Conservation (phyloP, 2,329 filamentous ascomycete genomes). For the Fusarium foetens region DNA sequence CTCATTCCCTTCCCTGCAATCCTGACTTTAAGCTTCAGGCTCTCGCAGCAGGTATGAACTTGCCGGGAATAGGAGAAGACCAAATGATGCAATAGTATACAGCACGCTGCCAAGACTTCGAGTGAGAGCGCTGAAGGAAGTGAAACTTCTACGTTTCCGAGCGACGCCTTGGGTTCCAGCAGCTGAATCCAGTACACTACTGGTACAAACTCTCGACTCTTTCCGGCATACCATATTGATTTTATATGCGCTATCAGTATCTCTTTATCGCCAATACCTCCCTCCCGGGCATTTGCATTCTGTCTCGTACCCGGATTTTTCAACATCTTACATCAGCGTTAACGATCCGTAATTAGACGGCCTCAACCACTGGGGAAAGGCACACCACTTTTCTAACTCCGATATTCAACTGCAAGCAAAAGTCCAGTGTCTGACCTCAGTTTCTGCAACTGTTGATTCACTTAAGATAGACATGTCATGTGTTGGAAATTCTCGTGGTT, state of each 20-base stretch:
- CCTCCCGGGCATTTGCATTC: conserved; percentile 7
- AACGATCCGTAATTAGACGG: conserved; percentile 16
- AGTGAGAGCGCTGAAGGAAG: not conserved
- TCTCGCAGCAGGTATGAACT: conserved; percentile 56
- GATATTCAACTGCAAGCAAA: conserved; percentile 11
- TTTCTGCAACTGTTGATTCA: not conserved
- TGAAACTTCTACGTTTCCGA: not conserved
- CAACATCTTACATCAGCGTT: conserved; percentile 37
- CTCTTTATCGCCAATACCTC: conserved; percentile 37
- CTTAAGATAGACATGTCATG: not conserved
- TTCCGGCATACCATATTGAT: conserved; percentile 32
- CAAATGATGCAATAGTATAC: conserved; percentile 49
- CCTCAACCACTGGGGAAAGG: conserved; percentile 17
- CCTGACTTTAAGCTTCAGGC: conserved; percentile 72
- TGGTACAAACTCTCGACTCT: conserved; percentile 14
- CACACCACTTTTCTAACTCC: conserved; percentile 16
- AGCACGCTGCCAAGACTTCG: not conserved
- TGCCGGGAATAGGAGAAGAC: conserved; percentile 59
- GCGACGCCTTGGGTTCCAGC: not conserved
- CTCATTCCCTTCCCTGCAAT: conserved; percentile 89
- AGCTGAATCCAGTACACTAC: conserved; percentile 3
- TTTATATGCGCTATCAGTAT: conserved; percentile 13
- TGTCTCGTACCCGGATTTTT: conserved; percentile 16
- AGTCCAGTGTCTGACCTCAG: conserved; percentile 8
- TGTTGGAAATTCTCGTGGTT: conserved; percentile 3